Evolutionary conservation across 1,284 basidiomycete species (phyloP).

Genomic region (Mycena sp.): DNA sequence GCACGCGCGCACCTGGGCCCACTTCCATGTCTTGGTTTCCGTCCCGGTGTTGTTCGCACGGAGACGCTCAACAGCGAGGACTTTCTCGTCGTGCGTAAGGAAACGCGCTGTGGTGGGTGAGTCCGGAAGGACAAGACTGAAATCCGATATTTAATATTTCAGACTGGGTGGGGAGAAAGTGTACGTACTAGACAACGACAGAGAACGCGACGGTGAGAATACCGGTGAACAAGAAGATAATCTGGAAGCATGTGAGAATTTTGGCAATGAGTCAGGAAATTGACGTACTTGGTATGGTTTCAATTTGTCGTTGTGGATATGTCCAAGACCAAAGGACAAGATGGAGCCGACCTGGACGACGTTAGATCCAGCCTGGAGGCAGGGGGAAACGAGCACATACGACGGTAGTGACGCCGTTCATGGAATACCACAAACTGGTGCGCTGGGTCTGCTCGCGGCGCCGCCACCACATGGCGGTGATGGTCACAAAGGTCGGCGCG

Average conservation of each 20-base stretch:
- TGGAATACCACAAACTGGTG: slow-evolving; percentile 51
- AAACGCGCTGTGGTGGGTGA: slow-evolving; percentile 51
- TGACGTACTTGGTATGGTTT: slow-evolving; percentile 47
- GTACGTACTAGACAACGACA: slow-evolving; percentile 54
- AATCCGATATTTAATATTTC: background rate
- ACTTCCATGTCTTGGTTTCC: slow-evolving; percentile 56
- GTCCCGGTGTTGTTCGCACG: slow-evolving; percentile 54
- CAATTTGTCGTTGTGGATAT: slow-evolving; percentile 48
- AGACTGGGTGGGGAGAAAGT: background rate
- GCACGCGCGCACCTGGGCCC: slow-evolving; percentile 54
- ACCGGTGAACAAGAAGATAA: slow-evolving; percentile 61
- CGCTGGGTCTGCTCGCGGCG: slow-evolving; percentile 55
- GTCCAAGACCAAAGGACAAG: slow-evolving; percentile 52
- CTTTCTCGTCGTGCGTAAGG: slow-evolving; percentile 50
- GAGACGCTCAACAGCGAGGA: slow-evolving; percentile 54
- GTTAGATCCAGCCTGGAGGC: background rate
- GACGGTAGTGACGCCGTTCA: slow-evolving; percentile 51
- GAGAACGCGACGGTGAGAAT: slow-evolving; percentile 52
- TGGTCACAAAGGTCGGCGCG: slow-evolving; percentile 15
- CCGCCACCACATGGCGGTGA: slow-evolving; percentile 50
- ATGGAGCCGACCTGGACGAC: slow-evolving; percentile 48
- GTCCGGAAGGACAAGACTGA: slow-evolving; percentile 50
- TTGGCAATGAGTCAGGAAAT: background rate
- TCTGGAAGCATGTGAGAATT: slow-evolving; percentile 34
- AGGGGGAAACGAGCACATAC: slow-evolving; percentile 16